A percentile compares a stretch with the other conserved stretches of the same genome.
Conservation (phyloP, 441 rosid genomes). For the Codiaeum variegatum region DNA sequence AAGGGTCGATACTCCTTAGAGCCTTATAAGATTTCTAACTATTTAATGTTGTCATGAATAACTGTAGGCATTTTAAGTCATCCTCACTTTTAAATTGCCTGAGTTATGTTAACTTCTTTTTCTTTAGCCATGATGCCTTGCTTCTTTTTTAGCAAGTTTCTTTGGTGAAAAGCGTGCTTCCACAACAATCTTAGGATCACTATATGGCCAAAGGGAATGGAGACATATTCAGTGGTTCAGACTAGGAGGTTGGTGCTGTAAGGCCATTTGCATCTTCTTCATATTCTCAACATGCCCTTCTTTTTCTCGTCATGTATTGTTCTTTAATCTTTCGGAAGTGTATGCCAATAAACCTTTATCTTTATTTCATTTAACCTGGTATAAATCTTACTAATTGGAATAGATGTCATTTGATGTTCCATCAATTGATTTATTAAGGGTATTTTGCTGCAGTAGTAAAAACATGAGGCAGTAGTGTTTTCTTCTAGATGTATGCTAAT, state of each 20-base stretch:
- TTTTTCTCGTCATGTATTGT: background rate
- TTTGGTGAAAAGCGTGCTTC: background rate
- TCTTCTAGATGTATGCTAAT: constrained; percentile 20
- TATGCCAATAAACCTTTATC: background rate
- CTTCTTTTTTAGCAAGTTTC: background rate
- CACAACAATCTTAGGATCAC: background rate
- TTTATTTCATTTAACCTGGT: background rate
- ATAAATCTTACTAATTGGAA: constrained; percentile 8
- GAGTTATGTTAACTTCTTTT: background rate
- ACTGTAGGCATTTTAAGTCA: background rate
- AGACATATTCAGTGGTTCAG: background rate
- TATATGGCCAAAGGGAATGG: constrained; percentile 1
- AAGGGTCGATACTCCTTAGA: background rate
- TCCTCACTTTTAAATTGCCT: background rate
- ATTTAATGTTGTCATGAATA: background rate
- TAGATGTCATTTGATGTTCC: constrained; percentile 1
- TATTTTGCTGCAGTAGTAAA: constrained; percentile 4
- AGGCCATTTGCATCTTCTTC: background rate
- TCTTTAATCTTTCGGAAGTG: background rate
- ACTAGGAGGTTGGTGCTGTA: background rate
- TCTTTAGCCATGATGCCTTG: background rate
- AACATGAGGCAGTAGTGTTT: constrained; percentile 1
- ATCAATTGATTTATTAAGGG: constrained; percentile 2
- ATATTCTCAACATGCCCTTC: background rate
- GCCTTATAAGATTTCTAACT: background rate